A percentile compares a stretch with the other conserved stretches of the same genome.
Conservation (phyloP, 345 rosid species). For the Angophora floribunda region DNA sequence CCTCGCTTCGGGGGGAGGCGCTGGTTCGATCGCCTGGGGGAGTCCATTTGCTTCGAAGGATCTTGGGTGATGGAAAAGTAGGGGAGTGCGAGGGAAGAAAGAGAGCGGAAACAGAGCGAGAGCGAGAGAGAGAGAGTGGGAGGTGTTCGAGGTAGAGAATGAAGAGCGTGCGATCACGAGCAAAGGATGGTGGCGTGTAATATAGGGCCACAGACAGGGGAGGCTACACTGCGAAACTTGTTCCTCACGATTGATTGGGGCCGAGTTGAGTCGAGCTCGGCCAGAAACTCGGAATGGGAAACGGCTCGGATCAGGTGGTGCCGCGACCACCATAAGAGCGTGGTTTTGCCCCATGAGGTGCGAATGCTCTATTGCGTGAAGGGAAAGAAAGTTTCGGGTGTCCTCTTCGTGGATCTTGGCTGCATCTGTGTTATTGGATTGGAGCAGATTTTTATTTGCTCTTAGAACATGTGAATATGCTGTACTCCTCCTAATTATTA, state of each 20-base stretch:
- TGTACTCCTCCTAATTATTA: background rate
- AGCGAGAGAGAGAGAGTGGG: background rate
- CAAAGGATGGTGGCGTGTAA: too few species aligned
- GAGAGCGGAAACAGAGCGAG: background rate
- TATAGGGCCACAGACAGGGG: background rate
- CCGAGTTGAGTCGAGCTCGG: background rate
- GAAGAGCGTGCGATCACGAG: too few species aligned
- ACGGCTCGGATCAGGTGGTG: background rate
- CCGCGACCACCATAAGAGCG: background rate
- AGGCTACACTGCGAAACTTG: background rate
- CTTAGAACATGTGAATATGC: background rate
- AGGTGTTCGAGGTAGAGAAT: background rate
- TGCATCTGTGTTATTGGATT: background rate
- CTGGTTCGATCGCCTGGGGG: background rate
- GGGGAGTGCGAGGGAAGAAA: background rate
- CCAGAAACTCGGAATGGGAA: background rate
- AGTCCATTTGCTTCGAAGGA: background rate
- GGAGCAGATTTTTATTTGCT: background rate
- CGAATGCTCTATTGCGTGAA: background rate
- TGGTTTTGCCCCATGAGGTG: background rate
- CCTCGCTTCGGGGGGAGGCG: background rate
- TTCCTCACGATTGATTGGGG: background rate
- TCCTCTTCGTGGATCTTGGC: background rate
- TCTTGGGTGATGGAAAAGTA: background rate
- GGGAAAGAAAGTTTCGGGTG: background rate